phyloP scores from a whole-genome alignment of 108 stramenopile species.

The Stephanodiscus triporus region DNA sequence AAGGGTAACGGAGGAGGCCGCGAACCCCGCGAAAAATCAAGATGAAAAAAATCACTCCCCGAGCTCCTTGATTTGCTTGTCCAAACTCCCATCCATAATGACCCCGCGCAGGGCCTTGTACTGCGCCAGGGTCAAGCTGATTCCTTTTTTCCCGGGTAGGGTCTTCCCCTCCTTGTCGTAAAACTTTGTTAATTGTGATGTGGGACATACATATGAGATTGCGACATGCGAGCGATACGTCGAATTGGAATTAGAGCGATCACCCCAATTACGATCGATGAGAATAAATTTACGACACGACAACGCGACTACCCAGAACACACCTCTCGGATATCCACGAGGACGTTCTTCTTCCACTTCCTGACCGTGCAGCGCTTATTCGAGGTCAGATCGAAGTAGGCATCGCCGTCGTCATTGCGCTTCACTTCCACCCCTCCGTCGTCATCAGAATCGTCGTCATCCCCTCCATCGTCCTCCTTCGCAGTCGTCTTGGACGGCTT shows the following conservation, averaged over 20 bases:
- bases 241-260: background rate
- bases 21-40: background rate
- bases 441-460: conserved; percentile 13
- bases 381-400: conserved; percentile 68
- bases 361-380: conserved; percentile 70
- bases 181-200: conserved; percentile 43
- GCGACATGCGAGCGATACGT: background rate
- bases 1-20: background rate
- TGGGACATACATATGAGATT: too few species aligned
- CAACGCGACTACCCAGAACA: background rate
- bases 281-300: too few species aligned
- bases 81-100: conserved; percentile 55
- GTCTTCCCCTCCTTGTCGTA: conserved; percentile 78
- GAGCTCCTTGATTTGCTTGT: conserved; percentile 39
- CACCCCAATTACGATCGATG: background rate
- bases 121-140: conserved; percentile 71
- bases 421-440: conserved; percentile 15
- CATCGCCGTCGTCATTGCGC: conserved; percentile 71
- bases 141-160: conserved; percentile 84
- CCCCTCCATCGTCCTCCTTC: background rate
- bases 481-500: conserved; percentile 14
- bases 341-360: conserved; percentile 62
- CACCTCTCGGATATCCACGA: conserved; percentile 86
- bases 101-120: conserved; percentile 55
- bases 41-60: conserved; percentile 8